Base-by-base conservation (phyloP, 192 early-diverging fungal genomes). In the Spinellus fusiger region DNA sequence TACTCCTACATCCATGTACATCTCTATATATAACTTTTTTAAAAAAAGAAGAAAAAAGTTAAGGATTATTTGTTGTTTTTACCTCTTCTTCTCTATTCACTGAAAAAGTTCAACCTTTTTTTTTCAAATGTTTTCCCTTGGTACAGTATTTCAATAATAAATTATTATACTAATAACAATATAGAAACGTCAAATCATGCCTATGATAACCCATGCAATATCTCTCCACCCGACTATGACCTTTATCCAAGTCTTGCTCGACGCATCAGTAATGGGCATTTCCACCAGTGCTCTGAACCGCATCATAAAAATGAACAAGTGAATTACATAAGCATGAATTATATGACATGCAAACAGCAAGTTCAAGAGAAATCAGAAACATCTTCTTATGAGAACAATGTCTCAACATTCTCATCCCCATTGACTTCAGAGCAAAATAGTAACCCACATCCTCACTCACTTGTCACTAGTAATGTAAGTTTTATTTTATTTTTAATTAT, bases 161-260 rank as follows among this genome's bases (percentile, higher is more conserved):
- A n/a, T n/a, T n/a, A n/a, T n/a, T n/a, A n/a, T n/a, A n/a, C 40
- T 40, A 51, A 29, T 54, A 22, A 34, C 46, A 57, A 59, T 23
- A 37, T 67, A 25, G 65, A 67, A 54, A 67, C 58, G 28, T 61
- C 54, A 23, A 57, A 57, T 34, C 49, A 57, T 32, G 52, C 49
- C 20, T 71, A 71, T 61, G 60, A 71, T 56, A 31, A 65, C 12
- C 40, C 65, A 38, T 71, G 61, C 40, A 65, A 56, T 44, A 47
- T 57, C 15, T 35, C 59, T 9, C 18, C 49, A 26, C 63, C 62
- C n/a, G 61, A 44, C 26, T 65, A 65, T 23, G 69, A 71, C 49
- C 51, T 71, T 1, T 71, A 71, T 56, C 69, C 69, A 40, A 34
- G 46, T 31, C 49, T 71, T 35, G 49, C 58, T 16, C 58, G 69